phyloP scores from a whole-genome alignment of 768 basidiomycete genomes.

The Crepidotus variabilis region DNA sequence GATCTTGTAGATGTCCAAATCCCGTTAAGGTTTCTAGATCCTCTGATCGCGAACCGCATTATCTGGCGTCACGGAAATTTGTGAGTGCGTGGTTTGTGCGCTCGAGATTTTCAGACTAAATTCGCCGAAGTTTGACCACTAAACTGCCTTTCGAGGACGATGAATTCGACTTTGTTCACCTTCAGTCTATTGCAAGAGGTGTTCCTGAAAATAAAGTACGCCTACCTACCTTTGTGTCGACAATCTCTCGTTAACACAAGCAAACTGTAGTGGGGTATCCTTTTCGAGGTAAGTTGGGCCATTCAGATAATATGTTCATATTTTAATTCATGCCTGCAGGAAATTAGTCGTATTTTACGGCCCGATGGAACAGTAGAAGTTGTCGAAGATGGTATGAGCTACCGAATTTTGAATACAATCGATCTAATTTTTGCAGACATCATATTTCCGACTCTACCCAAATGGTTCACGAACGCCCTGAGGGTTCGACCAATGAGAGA shows the following conservation, averaged over 20 bases:
- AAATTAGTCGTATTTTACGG: conserved; percentile 65
- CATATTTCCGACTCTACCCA: conserved; percentile 70
- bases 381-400: conserved; percentile 61
- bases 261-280: conserved; percentile 53
- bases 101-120: background rate
- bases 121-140: conserved; percentile 54
- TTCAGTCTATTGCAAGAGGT: conserved; percentile 58
- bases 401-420: background rate
- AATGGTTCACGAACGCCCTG: conserved; percentile 74
- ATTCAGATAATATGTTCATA: background rate
- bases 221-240: conserved; percentile 4
- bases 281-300: conserved; percentile 53
- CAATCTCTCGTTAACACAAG: conserved; percentile 4
- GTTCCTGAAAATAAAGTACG: conserved; percentile 76
- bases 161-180: conserved; percentile 79
- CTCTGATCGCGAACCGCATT: conserved; percentile 52
- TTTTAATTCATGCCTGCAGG: conserved; percentile 35
- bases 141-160: conserved; percentile 80
- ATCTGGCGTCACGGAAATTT: conserved; percentile 78
- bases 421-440: conserved; percentile 44
- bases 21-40: conserved; percentile 47
- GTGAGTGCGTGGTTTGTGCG: conserved; percentile 30
- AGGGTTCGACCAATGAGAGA: conserved; percentile 46
- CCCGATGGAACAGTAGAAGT: conserved; percentile 72
- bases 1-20: conserved; percentile 77